A percentile compares a stretch with the other conserved stretches of the same genome.
These are phyloP conservation scores for Kentomonas sorsogonicus DNA, from an alignment of 208 protist species.

Conservation along the genomic window DNA sequence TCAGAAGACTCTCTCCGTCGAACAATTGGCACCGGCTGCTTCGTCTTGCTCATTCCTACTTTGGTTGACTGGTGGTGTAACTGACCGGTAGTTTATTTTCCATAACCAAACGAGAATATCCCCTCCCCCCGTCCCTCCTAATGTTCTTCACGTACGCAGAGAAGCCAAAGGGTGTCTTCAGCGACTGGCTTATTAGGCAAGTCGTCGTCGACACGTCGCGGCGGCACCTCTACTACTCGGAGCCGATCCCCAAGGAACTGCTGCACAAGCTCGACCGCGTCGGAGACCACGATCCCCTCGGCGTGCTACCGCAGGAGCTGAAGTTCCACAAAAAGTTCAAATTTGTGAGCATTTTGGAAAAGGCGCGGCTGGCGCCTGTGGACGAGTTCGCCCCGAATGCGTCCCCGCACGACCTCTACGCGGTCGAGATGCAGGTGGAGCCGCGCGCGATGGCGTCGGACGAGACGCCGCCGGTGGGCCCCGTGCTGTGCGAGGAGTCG, in stretches of 20 bases:
- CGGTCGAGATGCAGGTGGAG: conserved; percentile 16
- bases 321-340: conserved; percentile 57
- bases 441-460: conserved; percentile 12
- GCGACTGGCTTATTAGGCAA: conserved; percentile 38
- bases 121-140: too few species aligned
- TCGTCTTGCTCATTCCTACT: too few species aligned
- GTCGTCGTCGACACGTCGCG: conserved; percentile 28
- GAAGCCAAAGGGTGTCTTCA: conserved; percentile 37
- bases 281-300: too few species aligned
- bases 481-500: conserved; percentile 15
- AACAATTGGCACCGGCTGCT: too few species aligned
- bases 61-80: too few species aligned
- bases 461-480: neutral
- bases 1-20: too few species aligned
- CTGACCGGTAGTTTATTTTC: too few species aligned
- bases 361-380: conserved; percentile 16
- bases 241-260: neutral
- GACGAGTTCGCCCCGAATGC: conserved; percentile 22
- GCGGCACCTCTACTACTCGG: conserved; percentile 29
- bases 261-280: too few species aligned
- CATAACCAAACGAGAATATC: too few species aligned
- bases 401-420: conserved; percentile 10
- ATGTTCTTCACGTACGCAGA: conserved; percentile 66
- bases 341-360: conserved; percentile 29
- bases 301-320: neutral